Evolutionary conservation across 2,329 filamentous ascomycete species (phyloP).

Genomic region (Fusarium torreyae): DNA sequence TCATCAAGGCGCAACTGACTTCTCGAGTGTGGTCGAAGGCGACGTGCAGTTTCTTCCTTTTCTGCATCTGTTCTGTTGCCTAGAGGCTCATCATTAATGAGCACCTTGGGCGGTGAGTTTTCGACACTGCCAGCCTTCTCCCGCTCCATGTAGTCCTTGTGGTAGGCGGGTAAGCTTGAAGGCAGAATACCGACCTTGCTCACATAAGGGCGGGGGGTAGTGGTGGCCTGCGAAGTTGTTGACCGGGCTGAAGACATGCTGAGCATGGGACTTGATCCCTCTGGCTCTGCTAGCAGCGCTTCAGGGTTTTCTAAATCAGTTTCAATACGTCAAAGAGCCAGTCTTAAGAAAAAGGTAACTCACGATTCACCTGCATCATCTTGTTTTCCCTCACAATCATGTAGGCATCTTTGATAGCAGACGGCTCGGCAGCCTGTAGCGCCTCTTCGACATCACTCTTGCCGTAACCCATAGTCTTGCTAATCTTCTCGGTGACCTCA

Average conservation of each 20-base stretch:
- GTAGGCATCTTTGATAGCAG: constrained; percentile 98
- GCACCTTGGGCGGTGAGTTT: constrained; percentile 59
- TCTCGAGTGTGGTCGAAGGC: constrained; percentile 88
- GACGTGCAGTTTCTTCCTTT: constrained; percentile 83
- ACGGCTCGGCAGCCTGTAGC: constrained; percentile 90
- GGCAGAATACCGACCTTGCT: constrained; percentile 94
- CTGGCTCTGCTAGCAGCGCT: constrained; percentile 54
- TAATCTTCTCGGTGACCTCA: constrained; percentile 93
- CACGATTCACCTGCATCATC: constrained; percentile 94
- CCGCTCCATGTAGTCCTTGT: constrained; percentile 90
- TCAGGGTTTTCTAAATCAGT: constrained; percentile 55
- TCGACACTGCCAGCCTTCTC: constrained; percentile 68
- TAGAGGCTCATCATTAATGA: constrained; percentile 63
- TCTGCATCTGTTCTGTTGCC: constrained; percentile 76
- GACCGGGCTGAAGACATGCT: constrained; percentile 71
- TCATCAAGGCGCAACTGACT: constrained; percentile 79
- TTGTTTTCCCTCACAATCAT: constrained; percentile 98
- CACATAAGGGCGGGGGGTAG: constrained; percentile 70
- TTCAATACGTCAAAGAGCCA: constrained; percentile 47
- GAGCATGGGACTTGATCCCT: constrained; percentile 65
- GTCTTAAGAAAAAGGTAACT: constrained; percentile 58
- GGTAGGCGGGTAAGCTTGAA: constrained; percentile 90
- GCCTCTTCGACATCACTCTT: constrained; percentile 96
- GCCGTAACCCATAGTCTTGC: constrained; percentile 97
- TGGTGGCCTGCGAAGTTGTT: constrained; percentile 64